phyloP scores from a whole-genome alignment of 108 stramenopile genomes.

The Fragilariopsis cylindrus region DNA sequence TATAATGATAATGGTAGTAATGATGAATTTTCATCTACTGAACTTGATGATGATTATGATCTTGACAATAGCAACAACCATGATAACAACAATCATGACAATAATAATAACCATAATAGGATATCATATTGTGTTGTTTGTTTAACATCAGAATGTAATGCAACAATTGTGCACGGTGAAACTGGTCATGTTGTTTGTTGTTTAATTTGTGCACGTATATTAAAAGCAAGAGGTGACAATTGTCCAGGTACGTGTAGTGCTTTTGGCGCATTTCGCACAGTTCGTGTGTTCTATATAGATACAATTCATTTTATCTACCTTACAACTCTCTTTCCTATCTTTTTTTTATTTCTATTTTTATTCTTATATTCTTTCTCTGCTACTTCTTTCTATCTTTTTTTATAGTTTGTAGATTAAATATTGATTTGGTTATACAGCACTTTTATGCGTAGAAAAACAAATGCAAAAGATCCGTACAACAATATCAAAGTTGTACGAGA shows the following conservation, averaged over 20 bases:
- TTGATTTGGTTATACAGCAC: constrained; percentile 80
- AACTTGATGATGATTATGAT: too few species aligned
- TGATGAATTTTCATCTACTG: not conserved
- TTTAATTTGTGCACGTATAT: constrained; percentile 81
- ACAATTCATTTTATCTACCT: too few species aligned
- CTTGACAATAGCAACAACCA: not conserved
- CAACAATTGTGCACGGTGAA: constrained; percentile 92
- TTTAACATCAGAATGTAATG: constrained; percentile 68
- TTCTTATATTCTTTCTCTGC: too few species aligned
- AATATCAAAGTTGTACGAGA: too few species aligned
- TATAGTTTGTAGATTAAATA: constrained; percentile 63
- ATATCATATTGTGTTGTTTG: constrained; percentile 70
- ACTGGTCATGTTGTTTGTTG: constrained; percentile 94
- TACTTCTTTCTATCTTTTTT: too few species aligned
- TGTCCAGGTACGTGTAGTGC: constrained; percentile 9
- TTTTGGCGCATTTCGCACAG: not conserved
- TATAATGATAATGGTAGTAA: not conserved
- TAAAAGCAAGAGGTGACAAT: constrained; percentile 79
- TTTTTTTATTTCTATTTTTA: too few species aligned
- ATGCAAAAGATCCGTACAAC: not conserved
- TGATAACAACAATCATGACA: too few species aligned
- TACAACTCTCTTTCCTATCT: too few species aligned
- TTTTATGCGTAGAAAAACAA: constrained; percentile 59
- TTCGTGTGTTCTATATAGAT: too few species aligned
- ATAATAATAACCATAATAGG: constrained; percentile 8